A percentile compares a stretch with the other conserved stretches of the same genome.
phyloP scores from a whole-genome alignment of 495 filamentous ascomycete species.

The Aspergillus campestris region DNA sequence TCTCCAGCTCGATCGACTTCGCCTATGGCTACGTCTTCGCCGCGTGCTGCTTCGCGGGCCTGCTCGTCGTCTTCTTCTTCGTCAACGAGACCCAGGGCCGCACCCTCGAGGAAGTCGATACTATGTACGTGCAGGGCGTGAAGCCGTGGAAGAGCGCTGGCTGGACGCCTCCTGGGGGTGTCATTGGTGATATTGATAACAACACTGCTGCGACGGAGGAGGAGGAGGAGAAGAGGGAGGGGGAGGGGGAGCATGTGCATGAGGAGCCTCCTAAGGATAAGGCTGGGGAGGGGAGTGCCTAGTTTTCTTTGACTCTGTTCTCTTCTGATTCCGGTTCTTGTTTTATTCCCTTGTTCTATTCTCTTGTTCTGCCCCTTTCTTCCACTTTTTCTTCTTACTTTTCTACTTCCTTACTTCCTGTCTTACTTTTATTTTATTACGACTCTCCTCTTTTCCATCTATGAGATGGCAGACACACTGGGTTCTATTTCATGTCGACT shows the following conservation, averaged over 20 bases:
- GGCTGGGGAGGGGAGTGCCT: constrained; percentile 14
- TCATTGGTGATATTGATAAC: constrained; percentile 25
- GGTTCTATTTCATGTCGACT: no score
- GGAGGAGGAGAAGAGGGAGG: constrained; percentile 4
- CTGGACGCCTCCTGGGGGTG: constrained; percentile 48
- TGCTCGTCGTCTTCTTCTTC: constrained; percentile 69
- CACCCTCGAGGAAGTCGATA: constrained; percentile 73
- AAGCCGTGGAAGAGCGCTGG: constrained; percentile 55
- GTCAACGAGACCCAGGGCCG: constrained; percentile 62
- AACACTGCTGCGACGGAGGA: constrained; percentile 5
- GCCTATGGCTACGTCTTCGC: constrained; percentile 77
- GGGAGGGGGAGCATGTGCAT: constrained; percentile 12
- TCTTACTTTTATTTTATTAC: no score
- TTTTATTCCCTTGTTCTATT: neutral
- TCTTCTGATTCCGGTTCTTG: neutral
- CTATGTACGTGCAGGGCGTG: constrained; percentile 69
- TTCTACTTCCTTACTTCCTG: no score
- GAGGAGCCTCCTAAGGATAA: neutral
- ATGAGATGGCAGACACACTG: no score
- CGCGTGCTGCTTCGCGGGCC: constrained; percentile 54
- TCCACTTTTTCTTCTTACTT: neutral
- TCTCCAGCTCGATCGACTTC: constrained; percentile 59
- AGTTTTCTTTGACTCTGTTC: neutral
- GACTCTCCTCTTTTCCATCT: no score
- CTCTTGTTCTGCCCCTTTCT: neutral